Evolutionary conservation across 228 moss, liverwort and hornwort genomes (phyloP), one percentile per base, ranked within the genome.

Genomic region (Sphagnum fallax): DNA sequence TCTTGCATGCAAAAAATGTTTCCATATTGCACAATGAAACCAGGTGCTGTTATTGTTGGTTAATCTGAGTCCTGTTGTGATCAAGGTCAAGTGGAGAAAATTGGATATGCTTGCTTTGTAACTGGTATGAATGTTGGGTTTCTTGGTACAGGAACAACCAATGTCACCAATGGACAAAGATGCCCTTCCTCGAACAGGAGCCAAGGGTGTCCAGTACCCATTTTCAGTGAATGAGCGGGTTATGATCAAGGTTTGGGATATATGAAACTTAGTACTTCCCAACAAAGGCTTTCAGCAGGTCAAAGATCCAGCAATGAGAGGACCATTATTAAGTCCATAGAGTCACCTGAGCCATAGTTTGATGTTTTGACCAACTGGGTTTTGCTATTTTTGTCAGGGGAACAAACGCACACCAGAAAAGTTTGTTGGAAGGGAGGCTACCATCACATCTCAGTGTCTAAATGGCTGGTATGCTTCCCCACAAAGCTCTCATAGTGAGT

Each of bases 331-430:
- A 60, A 69, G 14, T 32, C 32, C 32, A 50, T 7, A 49, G 53
- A 48, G 16, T 52, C 72, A 12, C 4, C 12, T 8, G 55, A 12
- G 9, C 55, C 55, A 55, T 8, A 4, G 12, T 55, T 12, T 12
- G 12, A 12, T 12, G 9, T 55, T 55, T 55, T 55, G 55, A 55
- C 12, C 8, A 8, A 55, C 12, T 8, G 55, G 1, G 55, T 55
- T 55, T 55, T 55, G 55, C 12, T 12, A 8, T 8, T 55, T 55
- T 8, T 73, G 59, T 13, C 82, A 95, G 95, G 92, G 92, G 61
- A 95, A 95, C 73, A 95, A 95, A 74, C 85, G 95, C 73, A 95
- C 95, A 13, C 92, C 89, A 3, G 92, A 90, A 70, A 90, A 92
- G 83, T 92, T 95, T 77, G 90, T 95, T 58, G 95, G 95, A 73